A percentile compares a stretch with the other conserved stretches of the same genome.
These are phyloP conservation scores for Talaromyces albobiverticillius DNA, from an alignment of 2,329 filamentous ascomycete genomes.

Conservation along the genomic window DNA sequence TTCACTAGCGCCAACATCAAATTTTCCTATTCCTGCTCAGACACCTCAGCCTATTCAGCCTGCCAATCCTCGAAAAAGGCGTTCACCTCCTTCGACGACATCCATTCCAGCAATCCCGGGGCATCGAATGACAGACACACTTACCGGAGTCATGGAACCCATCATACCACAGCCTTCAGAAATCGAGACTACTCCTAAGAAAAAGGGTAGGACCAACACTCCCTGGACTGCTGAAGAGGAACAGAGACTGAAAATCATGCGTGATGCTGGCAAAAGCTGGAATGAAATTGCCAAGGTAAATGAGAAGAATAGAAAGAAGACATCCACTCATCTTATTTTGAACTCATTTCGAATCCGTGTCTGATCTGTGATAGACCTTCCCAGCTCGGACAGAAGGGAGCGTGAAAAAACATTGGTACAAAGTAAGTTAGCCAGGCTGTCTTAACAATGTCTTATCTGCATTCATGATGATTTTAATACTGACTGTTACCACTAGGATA, in stretches of 20 bases:
- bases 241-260: slow-evolving; percentile 86
- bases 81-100: slow-evolving; percentile 37
- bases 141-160: slow-evolving; percentile 27
- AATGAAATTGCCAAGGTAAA: slow-evolving; percentile 94
- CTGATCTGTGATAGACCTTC: slow-evolving; percentile 64
- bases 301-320: background rate
- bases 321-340: background rate
- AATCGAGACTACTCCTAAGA: slow-evolving; percentile 46
- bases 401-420: slow-evolving; percentile 99
- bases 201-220: slow-evolving; percentile 97
- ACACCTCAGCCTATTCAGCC: slow-evolving; percentile 3
- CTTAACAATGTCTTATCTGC: too few species aligned
- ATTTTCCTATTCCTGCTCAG: slow-evolving; percentile 5
- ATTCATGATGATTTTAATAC: too few species aligned
- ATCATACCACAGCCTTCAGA: slow-evolving; percentile 16
- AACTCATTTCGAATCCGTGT: background rate
- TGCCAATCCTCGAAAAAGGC: slow-evolving; percentile 44
- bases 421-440: slow-evolving; percentile 61
- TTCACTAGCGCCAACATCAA: slow-evolving; percentile 1
- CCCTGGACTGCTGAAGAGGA: slow-evolving; percentile 97
- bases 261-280: slow-evolving; percentile 91
- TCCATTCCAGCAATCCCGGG: slow-evolving; percentile 36
- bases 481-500: slow-evolving; percentile 59
- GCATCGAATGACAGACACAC: slow-evolving; percentile 26
- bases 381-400: slow-evolving; percentile 91